A percentile compares a stretch with the other conserved stretches of the same genome.
Conservation (phyloP, 768 basidiomycete genomes). For the Lactifluus subvellereus region DNA sequence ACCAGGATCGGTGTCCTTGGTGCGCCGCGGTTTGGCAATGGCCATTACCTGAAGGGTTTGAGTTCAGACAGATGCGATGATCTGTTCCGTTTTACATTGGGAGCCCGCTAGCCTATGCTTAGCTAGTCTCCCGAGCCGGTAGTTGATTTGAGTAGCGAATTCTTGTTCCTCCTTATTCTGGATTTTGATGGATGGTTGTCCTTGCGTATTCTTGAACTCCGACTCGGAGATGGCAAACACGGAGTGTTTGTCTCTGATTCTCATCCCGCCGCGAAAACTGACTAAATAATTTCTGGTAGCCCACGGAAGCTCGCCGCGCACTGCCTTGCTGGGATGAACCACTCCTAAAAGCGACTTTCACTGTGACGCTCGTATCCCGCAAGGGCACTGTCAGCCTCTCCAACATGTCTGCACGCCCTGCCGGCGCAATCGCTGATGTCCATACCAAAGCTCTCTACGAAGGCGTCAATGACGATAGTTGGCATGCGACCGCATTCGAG, state of each 20-base stretch:
- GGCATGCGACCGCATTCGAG: constrained; percentile 81
- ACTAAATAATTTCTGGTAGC: constrained; percentile 37
- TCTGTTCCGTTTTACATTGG: neutral
- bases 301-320: constrained; percentile 76
- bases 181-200: too few relatives aligned
- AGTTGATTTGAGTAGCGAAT: neutral
- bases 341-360: constrained; percentile 76
- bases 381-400: constrained; percentile 68
- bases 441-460: constrained; percentile 20
- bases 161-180: neutral
- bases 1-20: neutral
- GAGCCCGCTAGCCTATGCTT: neutral
- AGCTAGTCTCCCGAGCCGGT: neutral
- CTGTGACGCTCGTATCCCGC: constrained; percentile 74
- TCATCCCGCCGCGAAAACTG: neutral
- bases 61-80: neutral
- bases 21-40: neutral
- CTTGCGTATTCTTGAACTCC: too few relatives aligned
- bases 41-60: neutral
- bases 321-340: constrained; percentile 96
- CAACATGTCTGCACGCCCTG: constrained; percentile 77
- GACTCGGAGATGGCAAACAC: neutral
- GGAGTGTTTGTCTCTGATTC: neutral
- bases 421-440: constrained; percentile 35
- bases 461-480: constrained; percentile 38